Conservation (phyloP, 2,329 filamentous ascomycete species). For the Gliomastix tumulicola region DNA sequence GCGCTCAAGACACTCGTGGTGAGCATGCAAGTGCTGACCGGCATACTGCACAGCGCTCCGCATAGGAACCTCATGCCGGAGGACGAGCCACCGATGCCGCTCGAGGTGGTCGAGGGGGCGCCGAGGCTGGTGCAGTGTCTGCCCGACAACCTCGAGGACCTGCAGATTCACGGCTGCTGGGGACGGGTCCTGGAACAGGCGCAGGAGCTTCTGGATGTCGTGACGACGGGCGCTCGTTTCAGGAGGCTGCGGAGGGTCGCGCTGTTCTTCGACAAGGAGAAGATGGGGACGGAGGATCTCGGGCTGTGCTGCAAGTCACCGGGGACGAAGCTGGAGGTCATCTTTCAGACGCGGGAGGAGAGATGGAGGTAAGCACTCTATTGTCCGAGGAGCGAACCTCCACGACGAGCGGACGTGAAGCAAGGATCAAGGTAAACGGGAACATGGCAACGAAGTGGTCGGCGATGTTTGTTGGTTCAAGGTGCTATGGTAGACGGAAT, state of each 20-base stretch:
- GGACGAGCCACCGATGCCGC: background rate
- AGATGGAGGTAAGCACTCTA: too few relatives aligned
- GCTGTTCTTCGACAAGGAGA: background rate
- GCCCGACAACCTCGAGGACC: conserved; percentile 4
- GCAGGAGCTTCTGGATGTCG: conserved; percentile 2
- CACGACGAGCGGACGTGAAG: too few relatives aligned
- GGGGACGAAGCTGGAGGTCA: background rate
- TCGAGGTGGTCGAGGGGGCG: background rate
- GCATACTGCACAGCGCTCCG: too few relatives aligned
- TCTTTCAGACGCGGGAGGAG: background rate
- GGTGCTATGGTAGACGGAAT: too few relatives aligned
- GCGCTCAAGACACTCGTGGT: background rate
- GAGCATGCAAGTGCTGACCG: background rate
- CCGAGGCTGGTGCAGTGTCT: conserved; percentile 3
- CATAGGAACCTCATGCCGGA: background rate
- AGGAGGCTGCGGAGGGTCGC: background rate
- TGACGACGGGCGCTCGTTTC: background rate
- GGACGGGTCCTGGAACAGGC: conserved; percentile 3
- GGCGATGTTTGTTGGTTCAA: too few relatives aligned
- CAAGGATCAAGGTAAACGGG: too few relatives aligned
- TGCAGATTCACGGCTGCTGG: conserved; percentile 7
- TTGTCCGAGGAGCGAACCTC: too few relatives aligned
- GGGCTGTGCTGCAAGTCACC: background rate
- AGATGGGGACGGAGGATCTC: background rate
- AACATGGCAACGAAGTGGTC: too few relatives aligned